Evolutionary conservation across 1,139 yeast genomes (phyloP).

Genomic region (Yarrowia galli): DNA sequence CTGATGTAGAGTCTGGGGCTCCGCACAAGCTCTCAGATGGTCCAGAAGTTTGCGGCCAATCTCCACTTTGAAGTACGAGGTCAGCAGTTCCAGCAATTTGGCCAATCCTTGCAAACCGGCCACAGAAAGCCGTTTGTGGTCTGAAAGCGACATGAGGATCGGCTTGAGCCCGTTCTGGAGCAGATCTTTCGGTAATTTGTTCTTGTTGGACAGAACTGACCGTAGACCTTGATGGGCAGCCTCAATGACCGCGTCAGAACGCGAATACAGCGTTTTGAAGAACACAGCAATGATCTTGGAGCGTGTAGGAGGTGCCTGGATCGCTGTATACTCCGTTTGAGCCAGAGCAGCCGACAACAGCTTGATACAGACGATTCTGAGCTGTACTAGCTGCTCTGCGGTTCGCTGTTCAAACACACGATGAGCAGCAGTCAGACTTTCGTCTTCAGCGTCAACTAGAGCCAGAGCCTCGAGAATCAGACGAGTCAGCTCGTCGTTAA

Average conservation of each 20-base stretch:
- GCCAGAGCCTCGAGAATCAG: constrained; percentile 89
- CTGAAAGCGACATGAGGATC: constrained; percentile 92
- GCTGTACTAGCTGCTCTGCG: constrained; percentile 81
- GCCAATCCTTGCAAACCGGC: constrained; percentile 93
- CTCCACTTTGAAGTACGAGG: constrained; percentile 94
- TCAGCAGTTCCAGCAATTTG: constrained; percentile 79
- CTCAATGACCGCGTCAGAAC: constrained; percentile 84
- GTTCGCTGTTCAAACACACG: constrained; percentile 86
- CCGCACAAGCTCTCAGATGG: constrained; percentile 97
- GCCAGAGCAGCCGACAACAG: constrained; percentile 83
- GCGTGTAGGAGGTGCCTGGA: constrained; percentile 82
- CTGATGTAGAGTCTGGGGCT: constrained; percentile 74
- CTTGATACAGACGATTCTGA: constrained; percentile 88
- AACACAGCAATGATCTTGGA: constrained; percentile 90
- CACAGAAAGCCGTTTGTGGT: constrained; percentile 87
- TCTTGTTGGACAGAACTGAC: constrained; percentile 82
- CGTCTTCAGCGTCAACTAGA: constrained; percentile 96
- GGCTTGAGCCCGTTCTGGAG: constrained; percentile 94
- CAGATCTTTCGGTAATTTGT: constrained; percentile 89
- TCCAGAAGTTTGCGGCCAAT: constrained; percentile 93
- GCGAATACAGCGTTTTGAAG: constrained; percentile 89
- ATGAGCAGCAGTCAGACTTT: constrained; percentile 86
- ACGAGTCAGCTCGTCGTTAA: constrained; percentile 86
- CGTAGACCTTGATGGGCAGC: constrained; percentile 92
- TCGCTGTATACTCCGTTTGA: constrained; percentile 55